Evolutionary conservation across 2,329 filamentous ascomycete species (phyloP).

Genomic region (Aspergillus sp.): DNA sequence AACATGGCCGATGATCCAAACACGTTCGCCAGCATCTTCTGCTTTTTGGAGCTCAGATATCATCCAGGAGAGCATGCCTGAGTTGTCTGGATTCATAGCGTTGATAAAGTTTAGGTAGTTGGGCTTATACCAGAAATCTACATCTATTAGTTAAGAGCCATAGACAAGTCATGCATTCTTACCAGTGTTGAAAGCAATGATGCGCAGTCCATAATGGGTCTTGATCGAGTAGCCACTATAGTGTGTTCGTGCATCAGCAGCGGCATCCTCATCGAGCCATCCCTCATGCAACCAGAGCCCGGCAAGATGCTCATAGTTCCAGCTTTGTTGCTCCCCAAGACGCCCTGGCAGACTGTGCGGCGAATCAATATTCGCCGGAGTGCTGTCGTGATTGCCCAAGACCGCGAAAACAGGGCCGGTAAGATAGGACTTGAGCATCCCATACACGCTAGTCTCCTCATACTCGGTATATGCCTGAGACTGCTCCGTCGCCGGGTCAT

Average conservation of each 20-base stretch:
- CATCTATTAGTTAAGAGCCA: neutral
- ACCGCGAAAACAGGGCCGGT: slow-evolving; percentile 53
- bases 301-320: slow-evolving; percentile 56
- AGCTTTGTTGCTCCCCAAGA: slow-evolving; percentile 52
- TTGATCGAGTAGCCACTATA: slow-evolving; percentile 55
- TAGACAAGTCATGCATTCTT: neutral
- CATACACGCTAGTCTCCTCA: slow-evolving; percentile 49
- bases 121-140: slow-evolving; percentile 23
- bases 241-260: slow-evolving; percentile 46
- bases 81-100: slow-evolving; percentile 47
- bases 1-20: slow-evolving; percentile 54
- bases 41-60: slow-evolving; percentile 50
- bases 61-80: slow-evolving; percentile 46
- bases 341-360: slow-evolving; percentile 50
- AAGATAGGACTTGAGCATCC: slow-evolving; percentile 54
- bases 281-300: slow-evolving; percentile 52
- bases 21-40: slow-evolving; percentile 48
- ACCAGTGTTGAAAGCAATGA: slow-evolving; percentile 52
- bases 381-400: slow-evolving; percentile 56
- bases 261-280: slow-evolving; percentile 47
- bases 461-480: slow-evolving; percentile 52
- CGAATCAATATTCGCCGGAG: slow-evolving; percentile 49
- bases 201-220: slow-evolving; percentile 48
- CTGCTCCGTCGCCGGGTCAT: slow-evolving; percentile 49
- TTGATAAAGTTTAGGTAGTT: slow-evolving; percentile 51